Base-by-base conservation (phyloP, 352 stramenopile species). In the Pythium scleroteichum region DNA sequence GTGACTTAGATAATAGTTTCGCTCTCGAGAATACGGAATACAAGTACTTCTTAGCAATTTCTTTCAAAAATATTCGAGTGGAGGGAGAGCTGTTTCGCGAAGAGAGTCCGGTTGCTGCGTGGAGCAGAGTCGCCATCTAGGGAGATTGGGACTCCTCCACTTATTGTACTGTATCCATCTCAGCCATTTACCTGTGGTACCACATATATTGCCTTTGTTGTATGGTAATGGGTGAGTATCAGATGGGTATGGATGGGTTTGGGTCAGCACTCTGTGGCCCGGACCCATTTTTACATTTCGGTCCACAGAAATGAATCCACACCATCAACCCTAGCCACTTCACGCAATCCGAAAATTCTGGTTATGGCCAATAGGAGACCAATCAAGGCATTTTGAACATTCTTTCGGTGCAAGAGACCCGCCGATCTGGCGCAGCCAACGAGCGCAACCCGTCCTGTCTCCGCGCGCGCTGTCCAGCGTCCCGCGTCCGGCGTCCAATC, bases 401-500 rank as follows among this genome's bases (percentile, higher is more conserved):
- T 88, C 23, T 73, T 86, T 39, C 76, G 13, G 44, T 22, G 24
- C 55, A 49, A 61, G 53, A 52, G 42, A 61, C 17, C 13, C 14
- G 32, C 10, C 53, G 32, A 16, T 1, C 17, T 45, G 26, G 20
- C 24, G 27, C 12, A 23, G 9, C 20, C 14, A n/a, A 44, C 38
- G 17, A 44, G 17, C 38, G 17, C 38, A n/a, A 5, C 7, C 17
- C 38, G 38, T 4, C 38, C 38, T n/a, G 38, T 44, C 38, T 44
- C 33, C 33, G 14, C 33, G 8, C 33, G 14, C 33, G 33, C 8
- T 39, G 33, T 39, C 33, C 33, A 39, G 17, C 13, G 38, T 44
- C 38, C 38, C 7, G 38, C 38, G 38, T 44, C 38, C 38, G 38
- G 38, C 38, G 17, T 44, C 38, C 38, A 44, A 44, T 44, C 38